A percentile compares a stretch with the other conserved stretches of the same genome.
Evolutionary conservation across 2,329 filamentous ascomycete species (phyloP).

Genomic region (Verruconis gallopava): DNA sequence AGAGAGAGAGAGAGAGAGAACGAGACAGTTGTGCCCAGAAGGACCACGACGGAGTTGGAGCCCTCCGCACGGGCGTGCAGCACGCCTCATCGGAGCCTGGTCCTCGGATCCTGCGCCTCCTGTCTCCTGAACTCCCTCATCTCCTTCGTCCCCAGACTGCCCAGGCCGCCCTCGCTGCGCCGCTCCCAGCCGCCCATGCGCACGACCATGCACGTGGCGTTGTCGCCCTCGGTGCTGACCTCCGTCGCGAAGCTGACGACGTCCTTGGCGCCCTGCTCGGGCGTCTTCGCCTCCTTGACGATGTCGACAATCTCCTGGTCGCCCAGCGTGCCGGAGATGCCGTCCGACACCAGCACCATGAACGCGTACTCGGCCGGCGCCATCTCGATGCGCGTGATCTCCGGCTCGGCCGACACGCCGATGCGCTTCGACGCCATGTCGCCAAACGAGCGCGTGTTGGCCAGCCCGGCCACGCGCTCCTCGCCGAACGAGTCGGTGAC

Average conservation of each 20-base stretch:
- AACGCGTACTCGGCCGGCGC: constrained; percentile 78
- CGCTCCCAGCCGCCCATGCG: constrained; percentile 53
- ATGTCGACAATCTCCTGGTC: constrained; percentile 97
- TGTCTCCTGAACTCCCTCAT: constrained; percentile 68
- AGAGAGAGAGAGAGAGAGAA: too few species aligned
- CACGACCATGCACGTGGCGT: constrained; percentile 51
- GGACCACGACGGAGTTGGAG: too few species aligned
- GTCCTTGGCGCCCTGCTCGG: constrained; percentile 67
- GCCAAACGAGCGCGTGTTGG: constrained; percentile 88
- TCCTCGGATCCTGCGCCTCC: constrained; percentile 71
- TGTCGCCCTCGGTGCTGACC: constrained; percentile 55
- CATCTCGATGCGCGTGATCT: constrained; percentile 68
- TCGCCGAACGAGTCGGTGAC: constrained; percentile 95
- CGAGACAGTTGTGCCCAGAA: too few species aligned
- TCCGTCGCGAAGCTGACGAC: constrained; percentile 84
- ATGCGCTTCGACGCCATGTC: constrained; percentile 86
- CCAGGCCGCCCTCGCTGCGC: constrained; percentile 70
- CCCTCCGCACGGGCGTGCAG: too few species aligned
- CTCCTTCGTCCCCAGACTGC: constrained; percentile 85
- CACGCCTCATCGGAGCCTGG: constrained; percentile 42
- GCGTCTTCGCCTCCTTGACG: constrained; percentile 83
- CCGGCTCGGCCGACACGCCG: constrained; percentile 87
- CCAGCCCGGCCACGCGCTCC: constrained; percentile 83
- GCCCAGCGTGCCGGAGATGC: constrained; percentile 69
- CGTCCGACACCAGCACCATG: constrained; percentile 77